Conservation (phyloP, 2,329 filamentous ascomycete species). For the Trichoderma sp. region DNA sequence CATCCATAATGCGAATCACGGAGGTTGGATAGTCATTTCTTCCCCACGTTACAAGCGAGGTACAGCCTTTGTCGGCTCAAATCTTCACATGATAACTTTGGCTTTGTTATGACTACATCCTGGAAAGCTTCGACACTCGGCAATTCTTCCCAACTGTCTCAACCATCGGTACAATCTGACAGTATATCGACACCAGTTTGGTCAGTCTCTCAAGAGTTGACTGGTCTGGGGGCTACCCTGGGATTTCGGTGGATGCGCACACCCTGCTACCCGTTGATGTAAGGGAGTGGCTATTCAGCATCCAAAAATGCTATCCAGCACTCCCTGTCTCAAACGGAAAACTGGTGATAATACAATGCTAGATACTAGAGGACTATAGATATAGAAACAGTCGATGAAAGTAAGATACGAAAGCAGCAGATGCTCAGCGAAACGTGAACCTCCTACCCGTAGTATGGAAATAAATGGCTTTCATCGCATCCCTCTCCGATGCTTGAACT, state of each 20-base stretch:
- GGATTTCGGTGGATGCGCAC: background rate
- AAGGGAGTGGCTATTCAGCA: background rate
- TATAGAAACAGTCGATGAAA: too few species aligned
- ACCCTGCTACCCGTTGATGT: background rate
- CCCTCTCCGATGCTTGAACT: background rate
- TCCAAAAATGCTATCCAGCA: background rate
- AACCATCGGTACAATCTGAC: background rate
- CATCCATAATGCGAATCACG: background rate
- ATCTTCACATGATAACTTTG: background rate
- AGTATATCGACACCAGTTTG: background rate
- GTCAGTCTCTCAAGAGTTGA: background rate
- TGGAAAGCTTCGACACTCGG: background rate
- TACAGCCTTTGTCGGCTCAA: background rate
- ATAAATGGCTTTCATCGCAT: background rate
- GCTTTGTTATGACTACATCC: background rate
- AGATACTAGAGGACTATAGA: accelerated
- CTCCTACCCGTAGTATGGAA: background rate
- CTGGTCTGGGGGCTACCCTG: background rate
- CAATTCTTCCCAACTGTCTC: background rate
- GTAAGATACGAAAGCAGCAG: too few species aligned
- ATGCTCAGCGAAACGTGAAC: too few species aligned
- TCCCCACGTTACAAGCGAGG: accelerated
- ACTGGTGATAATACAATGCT: background rate
- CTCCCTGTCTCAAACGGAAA: background rate
- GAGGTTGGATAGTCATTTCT: background rate